Conservation (phyloP, 768 basidiomycete genomes). For the Podaxis mareebaensis region DNA sequence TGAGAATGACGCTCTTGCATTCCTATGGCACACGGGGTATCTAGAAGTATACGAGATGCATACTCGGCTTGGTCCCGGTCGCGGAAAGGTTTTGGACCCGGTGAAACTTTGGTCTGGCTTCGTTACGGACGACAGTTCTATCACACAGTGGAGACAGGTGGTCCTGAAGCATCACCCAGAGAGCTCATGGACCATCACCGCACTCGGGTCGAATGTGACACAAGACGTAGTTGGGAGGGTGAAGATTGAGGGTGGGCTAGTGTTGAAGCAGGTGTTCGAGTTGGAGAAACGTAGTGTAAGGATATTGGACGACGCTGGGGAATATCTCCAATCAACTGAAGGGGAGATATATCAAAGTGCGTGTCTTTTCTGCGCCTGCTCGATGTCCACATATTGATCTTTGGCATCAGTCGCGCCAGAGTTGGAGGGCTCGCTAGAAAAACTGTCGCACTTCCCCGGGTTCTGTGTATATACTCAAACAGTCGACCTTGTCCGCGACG, state of each 20-base stretch:
- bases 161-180: slow-evolving; percentile 16
- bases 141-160: slow-evolving; percentile 35
- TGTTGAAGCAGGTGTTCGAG: slow-evolving; percentile 20
- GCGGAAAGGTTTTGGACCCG: slow-evolving; percentile 62
- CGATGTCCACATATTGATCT: background rate
- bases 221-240: slow-evolving; percentile 35
- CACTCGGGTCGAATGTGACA: slow-evolving; percentile 40
- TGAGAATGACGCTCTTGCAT: slow-evolving; percentile 55
- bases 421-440: slow-evolving; percentile 17
- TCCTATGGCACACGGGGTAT: slow-evolving; percentile 71
- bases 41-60: slow-evolving; percentile 71
- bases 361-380: slow-evolving; percentile 14
- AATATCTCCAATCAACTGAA: slow-evolving; percentile 39
- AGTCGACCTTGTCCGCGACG: slow-evolving; percentile 22
- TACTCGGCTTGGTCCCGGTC: slow-evolving; percentile 60
- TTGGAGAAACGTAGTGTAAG: slow-evolving; percentile 48
- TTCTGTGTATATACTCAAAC: slow-evolving; percentile 54
- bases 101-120: slow-evolving; percentile 35
- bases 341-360: slow-evolving; percentile 53
- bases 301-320: slow-evolving; percentile 36
- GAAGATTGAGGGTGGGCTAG: slow-evolving; percentile 21
- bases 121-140: slow-evolving; percentile 20
- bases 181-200: slow-evolving; percentile 27
- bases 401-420: slow-evolving; percentile 19
- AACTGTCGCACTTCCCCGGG: slow-evolving; percentile 49